Evolutionary conservation across 148 eudicot species (phyloP).

Genomic region (Chenopodium quinoa): DNA sequence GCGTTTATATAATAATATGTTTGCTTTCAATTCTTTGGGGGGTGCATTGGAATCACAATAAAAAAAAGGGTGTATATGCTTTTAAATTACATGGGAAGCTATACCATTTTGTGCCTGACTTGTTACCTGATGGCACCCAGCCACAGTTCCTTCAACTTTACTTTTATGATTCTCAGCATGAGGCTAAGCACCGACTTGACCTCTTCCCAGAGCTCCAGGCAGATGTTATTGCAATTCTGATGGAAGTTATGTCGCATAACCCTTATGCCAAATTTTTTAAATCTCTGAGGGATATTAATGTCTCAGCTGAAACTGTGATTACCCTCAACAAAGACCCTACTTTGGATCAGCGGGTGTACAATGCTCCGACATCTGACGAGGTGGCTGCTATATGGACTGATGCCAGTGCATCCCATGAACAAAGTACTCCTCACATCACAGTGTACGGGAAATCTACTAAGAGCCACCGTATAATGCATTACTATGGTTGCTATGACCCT

Average conservation of each 20-base stretch:
- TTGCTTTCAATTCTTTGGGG: not conserved
- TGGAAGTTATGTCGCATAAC: not conserved
- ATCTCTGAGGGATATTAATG: not conserved
- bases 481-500: not conserved
- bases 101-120: no score
- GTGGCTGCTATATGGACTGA: slow-evolving; percentile 8
- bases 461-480: not conserved
- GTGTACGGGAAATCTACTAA: not conserved
- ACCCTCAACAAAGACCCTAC: not conserved
- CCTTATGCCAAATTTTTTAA: slow-evolving; percentile 5
- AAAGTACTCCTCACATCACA: not conserved
- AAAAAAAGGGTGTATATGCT: no score
- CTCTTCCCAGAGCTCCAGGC: not conserved
- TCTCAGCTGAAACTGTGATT: not conserved
- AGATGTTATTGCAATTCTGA: not conserved
- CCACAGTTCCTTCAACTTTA: no score
- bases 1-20: slow-evolving; percentile 6
- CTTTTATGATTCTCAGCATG: no score
- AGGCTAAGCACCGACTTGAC: no score
- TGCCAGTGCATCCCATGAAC: not conserved
- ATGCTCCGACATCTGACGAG: not conserved
- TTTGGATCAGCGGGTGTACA: not conserved
- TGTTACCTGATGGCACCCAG: no score
- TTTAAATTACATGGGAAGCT: no score
- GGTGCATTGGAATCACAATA: no score